Base-by-base conservation (phyloP, 192 early-diverging fungal genomes). In the Irineochytrium annulatum region DNA sequence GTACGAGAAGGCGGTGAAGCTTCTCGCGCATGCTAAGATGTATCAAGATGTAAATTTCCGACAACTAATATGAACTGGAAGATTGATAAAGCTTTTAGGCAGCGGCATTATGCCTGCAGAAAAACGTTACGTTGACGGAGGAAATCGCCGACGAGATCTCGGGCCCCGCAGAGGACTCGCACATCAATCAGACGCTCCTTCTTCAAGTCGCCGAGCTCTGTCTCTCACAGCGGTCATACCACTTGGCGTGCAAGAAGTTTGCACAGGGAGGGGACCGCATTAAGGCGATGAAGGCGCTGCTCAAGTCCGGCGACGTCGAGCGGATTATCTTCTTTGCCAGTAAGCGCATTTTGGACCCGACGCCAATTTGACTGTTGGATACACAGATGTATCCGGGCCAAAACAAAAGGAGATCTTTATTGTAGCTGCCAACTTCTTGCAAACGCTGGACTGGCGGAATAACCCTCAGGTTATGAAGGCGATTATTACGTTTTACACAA, bases 301-400 rank as follows among this genome's bases (percentile, higher is more conserved):
- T 84, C 33, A 70, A 72, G 45, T 78, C 78, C 4, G 78, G 78
- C 1, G 80, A 84, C 48, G 65, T 59, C 2, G 82, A 84, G 13
- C 67, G 76, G 43, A 82, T 84, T 33, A 77, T 84, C 16, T 79
- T 76, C 37, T 84, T 84, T 70, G 82, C 82, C 14, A 79, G 78
- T 81, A 65, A 45, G 17, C 2, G 20, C 34, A 39, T 32, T 60
- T 34, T 29, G 20, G 16, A 11, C 48, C 27, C 52, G 46, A 57
- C 4, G 22, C 34, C 16, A 8, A 29, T 24, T 27, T 73, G 31
- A 41, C 44, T 46, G 27, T 64, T 34, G 44, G 2, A 37, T 49
- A 0, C 54, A 31, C 34, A 80, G 80, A 78, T 52, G 78, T 78
- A 4, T 84, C 79, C n/a, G 79, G 79, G 3, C 60, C 73, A 8